These are phyloP conservation scores for Fusarium graminum DNA, from an alignment of 2,329 filamentous ascomycete species.

Conservation along the genomic window DNA sequence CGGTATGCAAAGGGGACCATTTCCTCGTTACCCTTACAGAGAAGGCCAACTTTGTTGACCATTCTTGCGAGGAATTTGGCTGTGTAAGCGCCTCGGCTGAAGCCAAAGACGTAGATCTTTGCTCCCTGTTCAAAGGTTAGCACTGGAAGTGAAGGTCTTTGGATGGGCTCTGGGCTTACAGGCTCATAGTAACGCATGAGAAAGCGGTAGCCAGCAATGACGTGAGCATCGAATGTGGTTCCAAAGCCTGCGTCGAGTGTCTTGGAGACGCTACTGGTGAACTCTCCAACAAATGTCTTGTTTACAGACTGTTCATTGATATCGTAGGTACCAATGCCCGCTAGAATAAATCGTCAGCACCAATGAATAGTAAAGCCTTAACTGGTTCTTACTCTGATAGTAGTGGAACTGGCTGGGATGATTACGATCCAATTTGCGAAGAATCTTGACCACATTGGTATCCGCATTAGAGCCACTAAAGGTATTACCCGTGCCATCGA, in stretches of 20 bases:
- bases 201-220: conserved; percentile 66
- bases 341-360: conserved; percentile 19
- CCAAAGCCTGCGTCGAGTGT: conserved; percentile 60
- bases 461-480: conserved; percentile 62
- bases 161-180: conserved; percentile 42
- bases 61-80: conserved; percentile 67
- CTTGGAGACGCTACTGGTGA: conserved; percentile 55
- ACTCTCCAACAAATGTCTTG: conserved; percentile 52
- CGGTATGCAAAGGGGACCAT: conserved; percentile 65
- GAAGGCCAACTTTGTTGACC: conserved; percentile 62
- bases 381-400: conserved; percentile 58
- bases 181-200: conserved; percentile 66
- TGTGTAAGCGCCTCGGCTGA: conserved; percentile 65
- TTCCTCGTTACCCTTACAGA: conserved; percentile 66
- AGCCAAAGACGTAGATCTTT: conserved; percentile 68
- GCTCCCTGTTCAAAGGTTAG: conserved; percentile 53
- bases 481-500: conserved; percentile 63
- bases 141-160: rapidly evolving
- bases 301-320: conserved; percentile 59
- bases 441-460: conserved; percentile 67
- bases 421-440: conserved; percentile 61
- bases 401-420: conserved; percentile 61
- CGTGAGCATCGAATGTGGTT: conserved; percentile 64
- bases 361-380: background rate
- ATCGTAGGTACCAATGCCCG: conserved; percentile 65